Conservation (phyloP, 2,329 filamentous ascomycete genomes). For the Cladosporium colombiae region DNA sequence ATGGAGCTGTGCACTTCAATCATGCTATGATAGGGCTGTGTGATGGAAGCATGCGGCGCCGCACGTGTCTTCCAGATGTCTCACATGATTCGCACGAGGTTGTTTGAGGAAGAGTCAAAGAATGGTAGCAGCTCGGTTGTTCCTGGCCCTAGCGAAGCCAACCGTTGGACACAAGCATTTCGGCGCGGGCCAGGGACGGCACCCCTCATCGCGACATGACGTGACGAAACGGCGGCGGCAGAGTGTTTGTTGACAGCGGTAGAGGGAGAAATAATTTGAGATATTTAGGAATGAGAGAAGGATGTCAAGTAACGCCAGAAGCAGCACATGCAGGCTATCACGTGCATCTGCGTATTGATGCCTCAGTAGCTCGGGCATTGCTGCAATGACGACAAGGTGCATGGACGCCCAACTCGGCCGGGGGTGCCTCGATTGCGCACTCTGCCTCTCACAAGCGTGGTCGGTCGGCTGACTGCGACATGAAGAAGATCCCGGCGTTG, state of each 20-base stretch:
- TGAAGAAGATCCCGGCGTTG: background rate
- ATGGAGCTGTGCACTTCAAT: background rate
- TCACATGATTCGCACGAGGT: background rate
- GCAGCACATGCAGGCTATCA: background rate
- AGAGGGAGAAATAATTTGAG: background rate
- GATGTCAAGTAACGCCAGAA: background rate
- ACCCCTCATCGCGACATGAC: background rate
- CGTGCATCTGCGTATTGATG: background rate
- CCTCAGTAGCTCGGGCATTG: background rate
- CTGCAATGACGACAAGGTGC: background rate
- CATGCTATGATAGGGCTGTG: background rate
- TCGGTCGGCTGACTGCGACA: background rate
- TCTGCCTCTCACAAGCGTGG: background rate
- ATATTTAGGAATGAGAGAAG: background rate
- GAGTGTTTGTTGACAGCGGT: constrained; percentile 1
- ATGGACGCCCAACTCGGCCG: background rate
- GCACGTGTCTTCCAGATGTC: background rate
- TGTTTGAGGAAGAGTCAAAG: background rate
- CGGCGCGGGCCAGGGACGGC: background rate
- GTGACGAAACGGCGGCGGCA: background rate
- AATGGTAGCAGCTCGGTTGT: constrained; percentile 2
- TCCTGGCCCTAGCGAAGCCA: background rate
- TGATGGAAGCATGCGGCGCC: background rate
- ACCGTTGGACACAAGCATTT: background rate
- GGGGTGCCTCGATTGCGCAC: background rate